Conservation (phyloP, 2,329 filamentous ascomycete species). For the Epichloe gansuensis region DNA sequence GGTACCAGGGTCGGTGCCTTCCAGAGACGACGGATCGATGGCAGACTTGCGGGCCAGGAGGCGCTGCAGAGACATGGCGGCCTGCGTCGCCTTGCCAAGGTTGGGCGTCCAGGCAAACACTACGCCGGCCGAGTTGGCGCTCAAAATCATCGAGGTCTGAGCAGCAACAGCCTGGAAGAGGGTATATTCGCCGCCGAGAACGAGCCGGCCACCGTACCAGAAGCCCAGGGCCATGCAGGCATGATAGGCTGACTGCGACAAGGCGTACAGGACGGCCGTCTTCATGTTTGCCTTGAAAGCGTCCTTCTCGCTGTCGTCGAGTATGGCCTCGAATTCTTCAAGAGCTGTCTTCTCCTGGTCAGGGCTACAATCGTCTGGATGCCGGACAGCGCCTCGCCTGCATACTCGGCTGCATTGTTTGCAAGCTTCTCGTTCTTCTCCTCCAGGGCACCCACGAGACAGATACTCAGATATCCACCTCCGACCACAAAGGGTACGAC, state of each 20-base stretch:
- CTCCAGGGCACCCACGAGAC: conserved; percentile 16
- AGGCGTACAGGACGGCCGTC: not conserved
- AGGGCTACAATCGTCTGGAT: conserved; percentile 11
- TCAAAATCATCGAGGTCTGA: not conserved
- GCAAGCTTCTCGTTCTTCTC: conserved; percentile 1
- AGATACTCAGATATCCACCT: conserved; percentile 25
- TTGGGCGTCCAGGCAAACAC: not conserved
- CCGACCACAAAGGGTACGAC: conserved; percentile 27
- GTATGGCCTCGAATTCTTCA: not conserved
- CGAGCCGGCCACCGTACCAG: conserved; percentile 10
- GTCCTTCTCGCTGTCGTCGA: not conserved
- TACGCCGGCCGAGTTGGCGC: not conserved
- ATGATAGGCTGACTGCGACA: conserved; percentile 5
- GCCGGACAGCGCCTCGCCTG: conserved; percentile 6
- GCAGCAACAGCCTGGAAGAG: not conserved
- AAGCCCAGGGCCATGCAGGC: conserved; percentile 7
- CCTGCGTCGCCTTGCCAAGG: not conserved
- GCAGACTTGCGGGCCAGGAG: not conserved
- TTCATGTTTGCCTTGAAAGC: not conserved
- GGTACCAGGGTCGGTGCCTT: no score
- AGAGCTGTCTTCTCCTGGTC: not conserved
- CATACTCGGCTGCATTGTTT: conserved; percentile 3
- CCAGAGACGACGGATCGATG: no score
- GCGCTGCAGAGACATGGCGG: not conserved
- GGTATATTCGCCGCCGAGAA: conserved; percentile 6